Evolutionary conservation across 805 yeast species (phyloP), one percentile per base, ranked within the genome.

Genomic region (Barnettozyma pratensis): DNA sequence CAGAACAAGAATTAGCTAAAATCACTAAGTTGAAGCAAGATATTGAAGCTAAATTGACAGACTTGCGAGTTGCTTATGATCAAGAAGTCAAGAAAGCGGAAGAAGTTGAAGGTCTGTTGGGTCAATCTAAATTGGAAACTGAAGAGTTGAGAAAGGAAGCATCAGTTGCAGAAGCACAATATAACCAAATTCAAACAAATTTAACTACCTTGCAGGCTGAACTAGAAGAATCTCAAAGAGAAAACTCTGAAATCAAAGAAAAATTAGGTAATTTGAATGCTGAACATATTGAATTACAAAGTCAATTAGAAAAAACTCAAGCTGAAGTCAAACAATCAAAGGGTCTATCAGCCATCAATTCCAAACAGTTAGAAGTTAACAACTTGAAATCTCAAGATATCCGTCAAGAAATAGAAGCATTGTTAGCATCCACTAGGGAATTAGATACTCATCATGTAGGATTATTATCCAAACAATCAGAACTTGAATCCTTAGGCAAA

Each of bases 1-100:
- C 96, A 1, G 89, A 84, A 60, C 80, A 77, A 48, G 97, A 92
- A 60, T 73, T 91, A 47, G 72, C 80, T n/a, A 76, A 79, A 49
- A 81, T 87, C 50, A 76, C 81, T 56, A 72, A 74, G 30, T 74
- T 81, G 49, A 90, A 89, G 65, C 73, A 75, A 42, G 87, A 85
- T 12, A 85, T 90, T 51, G 87, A 86, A 59, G 61, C 73, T n/a
- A 87, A 87, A 67, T 74, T 94, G 54, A 66, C 74, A 28, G 76
- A 75, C 49, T 73, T 91, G 57, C 78, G 87, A 56, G 70, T 79
- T 0, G 77, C 86, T 7, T 90, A 90, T 61, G 91, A 89, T 37
- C 77, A 77, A 49, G 97, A 92, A 63, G 86, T 84, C 6, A 74
- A 79, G 53, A 87, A 84, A 62, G 89, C 86, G 30, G 80, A 80